Percentiles rank a stretch among this genome's conserved stretches.
phyloP scores from a whole-genome alignment of 1,284 basidiomycete species.

The Sporisorium scitamineum region DNA sequence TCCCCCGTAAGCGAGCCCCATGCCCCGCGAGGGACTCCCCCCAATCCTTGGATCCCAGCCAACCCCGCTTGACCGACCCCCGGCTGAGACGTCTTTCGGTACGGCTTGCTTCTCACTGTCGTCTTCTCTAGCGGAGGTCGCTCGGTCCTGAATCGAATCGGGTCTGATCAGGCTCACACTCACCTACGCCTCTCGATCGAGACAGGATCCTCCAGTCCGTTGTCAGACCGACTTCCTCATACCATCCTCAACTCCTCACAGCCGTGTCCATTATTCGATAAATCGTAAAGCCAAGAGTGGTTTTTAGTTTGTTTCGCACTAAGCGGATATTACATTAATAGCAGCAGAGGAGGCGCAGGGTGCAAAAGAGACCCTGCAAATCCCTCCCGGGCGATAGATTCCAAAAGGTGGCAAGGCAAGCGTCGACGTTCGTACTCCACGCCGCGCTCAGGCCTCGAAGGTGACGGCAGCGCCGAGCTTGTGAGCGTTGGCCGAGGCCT shows the following conservation, averaged over 20 bases:
- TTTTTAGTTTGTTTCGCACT: conserved; percentile 24
- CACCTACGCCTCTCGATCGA: neutral
- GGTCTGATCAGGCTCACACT: conserved; percentile 3
- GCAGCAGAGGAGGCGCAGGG: neutral
- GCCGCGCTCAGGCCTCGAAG: conserved; percentile 71
- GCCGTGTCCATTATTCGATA: neutral
- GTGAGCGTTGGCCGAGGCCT: conserved; percentile 71
- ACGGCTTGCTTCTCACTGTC: too few relatives aligned
- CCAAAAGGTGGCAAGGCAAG: conserved; percentile 12
- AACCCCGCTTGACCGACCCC: too few relatives aligned
- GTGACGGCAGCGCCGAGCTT: conserved; percentile 74
- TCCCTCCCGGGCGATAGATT: neutral
- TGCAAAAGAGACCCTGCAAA: neutral
- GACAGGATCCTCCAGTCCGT: neutral
- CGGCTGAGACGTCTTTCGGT: neutral
- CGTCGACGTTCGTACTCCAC: conserved; percentile 7
- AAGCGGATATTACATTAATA: conserved; percentile 33
- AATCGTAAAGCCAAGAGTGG: neutral
- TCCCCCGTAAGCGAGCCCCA: neutral
- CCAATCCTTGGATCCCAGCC: too few relatives aligned
- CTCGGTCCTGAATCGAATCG: neutral
- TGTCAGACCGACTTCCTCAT: neutral
- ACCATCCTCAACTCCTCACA: neutral
- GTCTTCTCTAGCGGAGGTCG: too few relatives aligned
- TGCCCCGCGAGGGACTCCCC: too few relatives aligned